These are phyloP conservation scores for Gilbertella persicaria DNA, from an alignment of 371 early-diverging fungal species.

Conservation along the genomic window DNA sequence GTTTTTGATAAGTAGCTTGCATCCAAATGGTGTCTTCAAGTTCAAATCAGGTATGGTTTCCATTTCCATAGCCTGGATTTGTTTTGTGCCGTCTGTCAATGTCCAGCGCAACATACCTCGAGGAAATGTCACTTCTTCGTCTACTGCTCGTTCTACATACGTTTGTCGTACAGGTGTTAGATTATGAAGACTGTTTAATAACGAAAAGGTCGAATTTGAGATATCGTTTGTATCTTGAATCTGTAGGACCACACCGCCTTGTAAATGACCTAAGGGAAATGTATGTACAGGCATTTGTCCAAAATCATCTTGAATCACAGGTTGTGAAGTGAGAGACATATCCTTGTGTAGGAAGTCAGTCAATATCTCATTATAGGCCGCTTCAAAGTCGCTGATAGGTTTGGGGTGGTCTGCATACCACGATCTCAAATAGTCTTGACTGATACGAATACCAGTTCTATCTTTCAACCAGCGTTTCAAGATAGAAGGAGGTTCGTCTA, in stretches of 20 bases:
- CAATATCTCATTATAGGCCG: conserved; percentile 17
- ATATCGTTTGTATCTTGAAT: conserved; percentile 38
- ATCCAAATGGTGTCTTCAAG: conserved; percentile 43
- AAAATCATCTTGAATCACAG: conserved; percentile 25
- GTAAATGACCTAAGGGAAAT: conserved; percentile 25
- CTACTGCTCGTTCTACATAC: conserved; percentile 21
- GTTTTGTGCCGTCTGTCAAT: conserved; percentile 35
- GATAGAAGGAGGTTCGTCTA: conserved; percentile 16
- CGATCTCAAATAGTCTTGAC: conserved; percentile 16
- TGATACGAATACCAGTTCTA: conserved; percentile 24
- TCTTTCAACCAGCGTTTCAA: conserved; percentile 25
- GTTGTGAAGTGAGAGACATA: conserved; percentile 27
- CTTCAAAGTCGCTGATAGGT: conserved; percentile 13
- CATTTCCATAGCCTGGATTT: conserved; percentile 38
- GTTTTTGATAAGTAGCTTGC: conserved; percentile 40
- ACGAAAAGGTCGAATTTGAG: conserved; percentile 29
- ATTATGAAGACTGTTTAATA: conserved; percentile 25
- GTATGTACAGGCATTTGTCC: conserved; percentile 15
- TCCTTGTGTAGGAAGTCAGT: conserved; percentile 28
- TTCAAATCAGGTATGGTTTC: conserved; percentile 27
- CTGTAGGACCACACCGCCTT: conserved; percentile 34
- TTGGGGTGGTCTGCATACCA: conserved; percentile 13
- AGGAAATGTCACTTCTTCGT: conserved; percentile 24
- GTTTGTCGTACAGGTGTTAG: conserved; percentile 30
- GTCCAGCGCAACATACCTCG: conserved; percentile 40